Evolutionary conservation across 768 basidiomycete species (phyloP).

Genomic region (Russula virescens): DNA sequence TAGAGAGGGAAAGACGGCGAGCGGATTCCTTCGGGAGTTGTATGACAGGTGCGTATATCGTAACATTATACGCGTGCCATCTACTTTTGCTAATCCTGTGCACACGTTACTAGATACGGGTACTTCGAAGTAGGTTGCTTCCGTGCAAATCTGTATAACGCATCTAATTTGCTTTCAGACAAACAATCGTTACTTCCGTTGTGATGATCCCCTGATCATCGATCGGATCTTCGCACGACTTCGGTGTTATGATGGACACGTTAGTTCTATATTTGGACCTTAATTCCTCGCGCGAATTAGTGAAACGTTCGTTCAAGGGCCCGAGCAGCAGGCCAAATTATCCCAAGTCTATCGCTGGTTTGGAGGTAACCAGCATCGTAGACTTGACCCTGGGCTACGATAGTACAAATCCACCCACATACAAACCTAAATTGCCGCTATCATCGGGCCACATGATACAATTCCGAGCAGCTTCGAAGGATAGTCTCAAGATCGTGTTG

Average conservation of each 20-base stretch:
- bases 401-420: slow-evolving; percentile 62
- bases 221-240: slow-evolving; percentile 63
- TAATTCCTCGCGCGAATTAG: slow-evolving; percentile 2
- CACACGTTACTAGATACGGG: slow-evolving; percentile 51
- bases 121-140: slow-evolving; percentile 55
- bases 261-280: slow-evolving; percentile 16
- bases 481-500: slow-evolving; percentile 50
- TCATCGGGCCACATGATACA: slow-evolving; percentile 86
- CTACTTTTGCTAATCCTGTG: slow-evolving; percentile 4
- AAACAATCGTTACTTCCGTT: slow-evolving; percentile 78
- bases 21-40: slow-evolving; percentile 52
- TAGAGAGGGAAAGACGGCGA: slow-evolving; percentile 47
- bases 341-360: slow-evolving; percentile 54
- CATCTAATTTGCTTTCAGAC: slow-evolving; percentile 40
- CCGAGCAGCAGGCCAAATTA: slow-evolving; percentile 38
- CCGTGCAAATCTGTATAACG: background rate
- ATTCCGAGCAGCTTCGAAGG: slow-evolving; percentile 48
- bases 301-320: slow-evolving; percentile 11
- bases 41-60: slow-evolving; percentile 49
- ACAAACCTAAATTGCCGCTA: slow-evolving; percentile 55
- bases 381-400: slow-evolving; percentile 80
- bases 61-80: background rate
- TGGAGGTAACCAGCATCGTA: slow-evolving; percentile 55
- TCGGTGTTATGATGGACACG: slow-evolving; percentile 48
- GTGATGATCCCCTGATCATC: slow-evolving; percentile 56